These are phyloP conservation scores for Epichloe brachyelytri DNA, from an alignment of 2,329 filamentous ascomycete genomes.

Conservation along the genomic window DNA sequence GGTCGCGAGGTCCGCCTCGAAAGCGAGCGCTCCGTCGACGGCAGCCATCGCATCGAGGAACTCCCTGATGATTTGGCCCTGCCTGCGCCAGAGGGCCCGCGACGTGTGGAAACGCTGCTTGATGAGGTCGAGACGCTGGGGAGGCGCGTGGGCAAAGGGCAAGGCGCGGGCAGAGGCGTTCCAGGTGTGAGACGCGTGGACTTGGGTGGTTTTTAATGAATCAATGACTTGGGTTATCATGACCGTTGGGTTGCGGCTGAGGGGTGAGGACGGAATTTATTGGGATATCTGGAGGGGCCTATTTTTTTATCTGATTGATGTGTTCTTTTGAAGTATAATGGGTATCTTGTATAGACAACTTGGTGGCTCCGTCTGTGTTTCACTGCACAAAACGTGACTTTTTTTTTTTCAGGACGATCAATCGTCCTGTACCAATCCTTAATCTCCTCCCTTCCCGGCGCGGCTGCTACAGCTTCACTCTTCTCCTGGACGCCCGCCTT, in stretches of 20 bases:
- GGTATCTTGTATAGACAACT: constrained; percentile 12
- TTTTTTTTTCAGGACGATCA: constrained; percentile 12
- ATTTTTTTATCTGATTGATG: not conserved
- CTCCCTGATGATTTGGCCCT: constrained; percentile 34
- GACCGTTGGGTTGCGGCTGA: not conserved
- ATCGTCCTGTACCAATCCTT: constrained; percentile 53
- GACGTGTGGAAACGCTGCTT: not conserved
- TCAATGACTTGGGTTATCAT: not conserved
- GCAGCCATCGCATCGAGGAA: constrained; percentile 32
- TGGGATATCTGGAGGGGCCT: not conserved
- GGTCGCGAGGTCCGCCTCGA: constrained; percentile 74
- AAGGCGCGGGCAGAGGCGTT: not conserved
- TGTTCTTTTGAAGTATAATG: constrained; percentile 3
- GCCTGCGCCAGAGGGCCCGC: constrained; percentile 14
- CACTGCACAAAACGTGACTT: not conserved
- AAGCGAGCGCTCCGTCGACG: constrained; percentile 33
- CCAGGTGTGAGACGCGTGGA: not conserved
- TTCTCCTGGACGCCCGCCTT: constrained; percentile 31
- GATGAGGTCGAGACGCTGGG: not conserved
- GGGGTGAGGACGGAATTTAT: no score
- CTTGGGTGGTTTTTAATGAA: not conserved
- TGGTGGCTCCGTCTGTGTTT: not conserved
- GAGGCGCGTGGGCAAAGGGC: not conserved
- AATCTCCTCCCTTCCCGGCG: constrained; percentile 41
- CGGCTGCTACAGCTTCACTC: constrained; percentile 29